Base-by-base conservation (phyloP, 176 grass and related monocot genomes). In the Rhynchospora breviuscula region DNA sequence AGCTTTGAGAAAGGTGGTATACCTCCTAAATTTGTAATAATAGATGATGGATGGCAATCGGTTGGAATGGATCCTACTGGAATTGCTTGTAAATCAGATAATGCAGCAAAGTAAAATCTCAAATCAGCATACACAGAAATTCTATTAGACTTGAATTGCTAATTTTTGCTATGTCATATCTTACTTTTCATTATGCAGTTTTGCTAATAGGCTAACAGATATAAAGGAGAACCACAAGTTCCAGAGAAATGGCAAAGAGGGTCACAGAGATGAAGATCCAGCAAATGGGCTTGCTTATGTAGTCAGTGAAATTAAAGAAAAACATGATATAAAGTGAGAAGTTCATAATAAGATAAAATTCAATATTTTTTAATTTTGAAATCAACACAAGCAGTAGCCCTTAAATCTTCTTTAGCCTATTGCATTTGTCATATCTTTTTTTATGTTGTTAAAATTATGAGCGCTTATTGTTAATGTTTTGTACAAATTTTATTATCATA, bases 221-320 rank as follows among this genome's bases (percentile, higher is more conserved):
- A 97, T 97, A 8, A 94, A 92, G 64, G 94, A 97, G 87, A 97
- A 97, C 90, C 63, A 92, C 47, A 97, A 92, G 61, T 97, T 97
- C 83, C 91, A 97, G 88, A 91, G 87, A 83, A 85, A 97, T 67
- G 89, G 79, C 19, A 90, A 78, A 82, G 83, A 94, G 75, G 91
- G 86, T 26, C 81, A 85, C 58, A 81, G 48, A 69, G 90, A 92
- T 84, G 88, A 97, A 13, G 88, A 94, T 80, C 88, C 88, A 23
- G 74, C 79, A 26, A 93, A 94, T 64, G 91, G 91, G 65, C 74
- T 97, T 15, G 59, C 85, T 0, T 86, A 92, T 14, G 84, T 94
- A 13, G 84, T 94, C 67, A 80, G 53, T 59, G 85, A 94, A 89
- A 89, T 92, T 14, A 97, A 97, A 82, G 80, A 85, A 59, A 92